Evolutionary conservation across 176 grass and related monocot species (phyloP).

Genomic region (Triticum urartu): DNA sequence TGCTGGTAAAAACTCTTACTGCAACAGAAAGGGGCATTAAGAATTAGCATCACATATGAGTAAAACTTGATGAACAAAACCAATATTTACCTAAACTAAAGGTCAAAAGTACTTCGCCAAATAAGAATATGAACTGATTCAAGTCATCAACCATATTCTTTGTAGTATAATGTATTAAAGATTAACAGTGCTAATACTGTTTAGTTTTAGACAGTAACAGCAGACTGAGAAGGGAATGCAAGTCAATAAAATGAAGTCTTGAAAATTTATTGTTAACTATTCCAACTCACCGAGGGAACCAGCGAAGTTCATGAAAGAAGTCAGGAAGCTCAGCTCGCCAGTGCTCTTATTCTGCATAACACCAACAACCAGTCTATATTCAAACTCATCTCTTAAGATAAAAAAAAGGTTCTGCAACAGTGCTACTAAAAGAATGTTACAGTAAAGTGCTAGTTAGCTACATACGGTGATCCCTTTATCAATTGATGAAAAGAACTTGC

Average conservation of each 20-base stretch:
- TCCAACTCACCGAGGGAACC: conserved; percentile 75
- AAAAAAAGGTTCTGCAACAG: neutral
- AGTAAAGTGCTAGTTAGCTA: conserved; percentile 11
- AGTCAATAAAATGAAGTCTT: neutral
- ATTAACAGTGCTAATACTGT: neutral
- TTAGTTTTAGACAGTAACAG: neutral
- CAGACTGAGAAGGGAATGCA: conserved; percentile 5
- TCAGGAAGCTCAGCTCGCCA: conserved; percentile 85
- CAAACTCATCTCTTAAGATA: conserved; percentile 18
- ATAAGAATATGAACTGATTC: conserved; percentile 11
- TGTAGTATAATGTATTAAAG: neutral
- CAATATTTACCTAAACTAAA: neutral
- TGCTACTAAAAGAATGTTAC: neutral
- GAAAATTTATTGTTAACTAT: neutral
- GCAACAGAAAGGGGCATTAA: conserved; percentile 29
- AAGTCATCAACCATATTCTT: neutral
- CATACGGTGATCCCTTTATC: neutral
- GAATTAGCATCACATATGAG: conserved; percentile 1
- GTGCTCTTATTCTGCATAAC: conserved; percentile 91
- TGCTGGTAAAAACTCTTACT: conserved; percentile 96
- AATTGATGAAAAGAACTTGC: conserved; percentile 14
- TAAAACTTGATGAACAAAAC: neutral
- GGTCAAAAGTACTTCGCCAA: neutral
- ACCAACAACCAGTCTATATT: conserved; percentile 11
- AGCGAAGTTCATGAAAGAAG: conserved; percentile 92